These are phyloP conservation scores for Hypoxylon crocopeplum DNA, from an alignment of 495 filamentous ascomycete species.

Conservation along the genomic window DNA sequence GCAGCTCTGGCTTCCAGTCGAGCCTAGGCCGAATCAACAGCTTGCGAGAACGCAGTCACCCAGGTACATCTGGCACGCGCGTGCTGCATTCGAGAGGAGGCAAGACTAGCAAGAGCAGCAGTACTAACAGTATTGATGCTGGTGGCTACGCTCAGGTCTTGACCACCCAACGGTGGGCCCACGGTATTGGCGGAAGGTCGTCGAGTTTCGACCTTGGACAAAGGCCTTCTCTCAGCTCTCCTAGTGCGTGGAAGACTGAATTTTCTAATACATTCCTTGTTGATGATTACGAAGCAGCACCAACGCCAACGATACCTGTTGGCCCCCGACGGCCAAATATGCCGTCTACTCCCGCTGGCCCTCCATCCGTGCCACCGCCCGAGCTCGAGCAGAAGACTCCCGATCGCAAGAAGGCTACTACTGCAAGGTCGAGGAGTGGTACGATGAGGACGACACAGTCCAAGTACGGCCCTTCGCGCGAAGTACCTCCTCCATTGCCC, in stretches of 20 bases:
- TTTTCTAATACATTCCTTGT: conserved; percentile 53
- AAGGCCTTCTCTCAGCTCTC: conserved; percentile 41
- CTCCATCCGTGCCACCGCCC: conserved; percentile 47
- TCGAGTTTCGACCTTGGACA: conserved; percentile 79
- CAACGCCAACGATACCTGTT: conserved; percentile 83
- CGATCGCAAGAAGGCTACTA: conserved; percentile 66
- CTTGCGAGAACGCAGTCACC: conserved; percentile 55
- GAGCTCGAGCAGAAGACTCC: conserved; percentile 43
- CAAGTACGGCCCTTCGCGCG: conserved; percentile 35
- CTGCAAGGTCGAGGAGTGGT: conserved; percentile 66
- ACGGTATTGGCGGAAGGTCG: conserved; percentile 66
- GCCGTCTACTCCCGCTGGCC: conserved; percentile 47
- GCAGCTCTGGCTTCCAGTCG: conserved; percentile 74
- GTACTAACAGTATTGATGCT: conserved; percentile 71
- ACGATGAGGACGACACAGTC: conserved; percentile 45
- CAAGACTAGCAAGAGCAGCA: conserved; percentile 77
- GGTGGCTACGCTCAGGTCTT: conserved; percentile 63
- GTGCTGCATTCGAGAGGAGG: conserved; percentile 57
- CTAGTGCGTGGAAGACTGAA: conserved; percentile 51
- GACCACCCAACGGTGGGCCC: conserved; percentile 63
- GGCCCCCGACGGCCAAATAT: conserved; percentile 69
- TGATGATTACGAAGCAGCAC: conserved; percentile 80
- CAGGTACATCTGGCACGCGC: conserved; percentile 37
- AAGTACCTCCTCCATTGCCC: conserved; percentile 43
- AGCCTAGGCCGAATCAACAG: conserved; percentile 70